Evolutionary conservation across 2,329 filamentous ascomycete genomes (phyloP), one percentile per base, ranked within the genome.

Genomic region (Dichotomopilus funicola): DNA sequence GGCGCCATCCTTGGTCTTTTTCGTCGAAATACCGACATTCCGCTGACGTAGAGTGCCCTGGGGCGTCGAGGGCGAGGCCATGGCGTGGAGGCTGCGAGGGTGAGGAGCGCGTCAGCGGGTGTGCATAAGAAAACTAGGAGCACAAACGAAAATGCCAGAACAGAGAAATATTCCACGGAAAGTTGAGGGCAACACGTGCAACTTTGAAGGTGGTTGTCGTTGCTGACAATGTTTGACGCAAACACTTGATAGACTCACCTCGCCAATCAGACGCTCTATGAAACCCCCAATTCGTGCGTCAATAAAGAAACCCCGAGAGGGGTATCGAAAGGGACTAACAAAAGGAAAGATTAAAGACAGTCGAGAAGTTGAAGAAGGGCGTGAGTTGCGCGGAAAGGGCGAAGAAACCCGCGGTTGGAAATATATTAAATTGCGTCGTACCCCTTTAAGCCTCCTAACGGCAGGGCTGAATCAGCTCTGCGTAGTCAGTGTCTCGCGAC

Each of bases 11-110:
- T 79, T 80, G 19, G 59, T 36, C 66, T 81, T 80, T 62, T 78
- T 79, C 41, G 68, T 64, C 38, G 65, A 69, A 58, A 75, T 19
- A 44, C 37, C 69, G 58, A 76, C 74, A 65, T 79, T 82, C 64
- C 81, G 75, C 69, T 83, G 81, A 70, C 81, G 81, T 74, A 83
- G 70, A 69, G 74, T 76, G 70, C 77, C 78, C 72, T 81, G 79
- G 64, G 79, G 75, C 69, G 76, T 74, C 61, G 75, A 67, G 8
- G 57, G 19, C 66, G 72, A 72, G 64, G 72, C 73, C 77, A 79
- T 79, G 68, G 59, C 70, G 67, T 64, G 51, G 37, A 52, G 47
- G 38, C 51, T 50, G 47, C 12, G 19, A 40, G 43, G 37, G 12
- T 13, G 37, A 4, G 4, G 6, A 43, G 8, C 19, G 10, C 10